phyloP scores from a whole-genome alignment of 2,329 filamentous ascomycete genomes.

The Trichophyton schoenleinii region DNA sequence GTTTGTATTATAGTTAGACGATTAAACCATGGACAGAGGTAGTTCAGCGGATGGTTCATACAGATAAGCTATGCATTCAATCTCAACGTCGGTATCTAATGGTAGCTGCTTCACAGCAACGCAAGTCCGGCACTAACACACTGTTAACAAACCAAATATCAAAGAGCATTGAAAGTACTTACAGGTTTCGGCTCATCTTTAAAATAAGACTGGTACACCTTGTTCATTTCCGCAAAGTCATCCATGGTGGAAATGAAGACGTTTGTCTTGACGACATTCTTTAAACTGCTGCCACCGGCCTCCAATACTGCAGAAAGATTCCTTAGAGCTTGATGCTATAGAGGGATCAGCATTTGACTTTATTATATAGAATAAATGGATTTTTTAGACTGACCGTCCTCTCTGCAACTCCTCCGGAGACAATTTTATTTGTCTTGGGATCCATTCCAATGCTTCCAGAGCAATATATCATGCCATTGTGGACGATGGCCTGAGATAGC shows the following conservation, averaged over 20 bases:
- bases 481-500: constrained; percentile 49
- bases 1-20: neutral
- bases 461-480: constrained; percentile 58
- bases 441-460: constrained; percentile 51
- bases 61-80: constrained; percentile 8
- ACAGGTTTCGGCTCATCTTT: constrained; percentile 9
- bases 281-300: constrained; percentile 46
- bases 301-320: constrained; percentile 50
- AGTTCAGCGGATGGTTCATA: neutral
- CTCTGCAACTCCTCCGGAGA: constrained; percentile 37
- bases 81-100: constrained; percentile 10
- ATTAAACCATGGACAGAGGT: neutral
- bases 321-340: constrained; percentile 38
- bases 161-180: neutral
- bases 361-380: neutral
- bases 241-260: constrained; percentile 54
- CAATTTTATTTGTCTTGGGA: constrained; percentile 41
- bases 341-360: neutral
- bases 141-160: neutral
- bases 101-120: constrained; percentile 11
- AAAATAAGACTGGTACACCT: constrained; percentile 59
- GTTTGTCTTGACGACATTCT: constrained; percentile 55
- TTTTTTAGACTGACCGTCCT: constrained; percentile 9
- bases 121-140: constrained; percentile 5
- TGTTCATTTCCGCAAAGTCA: constrained; percentile 66